phyloP scores from a whole-genome alignment of 495 filamentous ascomycete genomes.

The Monascus purpureus region DNA sequence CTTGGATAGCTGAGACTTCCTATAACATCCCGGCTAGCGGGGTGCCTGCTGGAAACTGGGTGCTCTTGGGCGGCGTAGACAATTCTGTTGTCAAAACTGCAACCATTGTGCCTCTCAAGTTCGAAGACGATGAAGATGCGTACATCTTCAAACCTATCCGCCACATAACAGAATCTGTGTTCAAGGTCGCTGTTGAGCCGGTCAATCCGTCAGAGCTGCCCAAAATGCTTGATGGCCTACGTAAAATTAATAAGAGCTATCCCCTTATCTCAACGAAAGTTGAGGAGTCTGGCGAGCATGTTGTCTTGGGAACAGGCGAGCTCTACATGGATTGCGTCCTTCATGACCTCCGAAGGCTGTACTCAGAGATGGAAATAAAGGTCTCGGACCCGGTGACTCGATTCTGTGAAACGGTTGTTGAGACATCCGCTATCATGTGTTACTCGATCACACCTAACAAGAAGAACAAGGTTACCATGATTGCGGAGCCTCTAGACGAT shows the following conservation, averaged over 20 bases:
- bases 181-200: slow-evolving; percentile 95
- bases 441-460: slow-evolving; percentile 97
- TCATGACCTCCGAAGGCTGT: slow-evolving; percentile 81
- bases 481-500: slow-evolving; percentile 86
- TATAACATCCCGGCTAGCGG: slow-evolving; percentile 87
- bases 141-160: slow-evolving; percentile 87
- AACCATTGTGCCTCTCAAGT: slow-evolving; percentile 71
- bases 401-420: slow-evolving; percentile 97
- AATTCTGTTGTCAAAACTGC: slow-evolving; percentile 98
- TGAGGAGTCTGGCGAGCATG: slow-evolving; percentile 95
- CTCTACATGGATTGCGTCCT: slow-evolving; percentile 98
- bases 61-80: slow-evolving; percentile 80
- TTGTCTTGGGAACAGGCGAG: slow-evolving; percentile 88
- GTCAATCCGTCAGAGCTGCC: slow-evolving; percentile 98
- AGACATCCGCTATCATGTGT: slow-evolving; percentile 93
- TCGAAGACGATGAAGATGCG: slow-evolving; percentile 77
- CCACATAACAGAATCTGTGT: slow-evolving; percentile 93
- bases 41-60: slow-evolving; percentile 91
- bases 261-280: slow-evolving; percentile 93
- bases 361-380: slow-evolving; percentile 99
- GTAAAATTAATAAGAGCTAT: slow-evolving; percentile 96
- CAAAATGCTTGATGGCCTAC: slow-evolving; percentile 94
- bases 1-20: slow-evolving; percentile 84
- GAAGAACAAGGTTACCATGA: slow-evolving; percentile 98
- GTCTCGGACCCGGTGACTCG: slow-evolving; percentile 95